Evolutionary conservation across 2,329 filamentous ascomycete genomes (phyloP).

Genomic region (Sporothrix brunneoviolacea): DNA sequence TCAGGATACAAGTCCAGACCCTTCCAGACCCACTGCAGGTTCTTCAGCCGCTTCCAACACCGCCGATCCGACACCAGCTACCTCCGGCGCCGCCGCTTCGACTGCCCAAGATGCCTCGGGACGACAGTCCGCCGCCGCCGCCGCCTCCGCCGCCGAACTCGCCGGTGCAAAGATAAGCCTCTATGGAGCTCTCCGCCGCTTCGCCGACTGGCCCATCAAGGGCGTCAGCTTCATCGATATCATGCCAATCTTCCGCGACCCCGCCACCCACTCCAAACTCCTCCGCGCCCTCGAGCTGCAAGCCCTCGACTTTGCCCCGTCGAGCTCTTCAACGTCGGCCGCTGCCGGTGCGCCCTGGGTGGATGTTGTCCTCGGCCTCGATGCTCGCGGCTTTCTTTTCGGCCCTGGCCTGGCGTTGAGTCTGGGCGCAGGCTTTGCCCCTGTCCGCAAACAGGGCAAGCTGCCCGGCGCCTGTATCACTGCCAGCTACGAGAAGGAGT

Average conservation of each 20-base stretch:
- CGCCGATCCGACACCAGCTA: constrained; percentile 21
- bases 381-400: constrained; percentile 92
- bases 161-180: constrained; percentile 64
- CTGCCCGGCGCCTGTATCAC: constrained; percentile 83
- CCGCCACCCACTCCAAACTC: constrained; percentile 65
- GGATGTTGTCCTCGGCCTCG: constrained; percentile 91
- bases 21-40: constrained; percentile 21
- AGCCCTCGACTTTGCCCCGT: constrained; percentile 50
- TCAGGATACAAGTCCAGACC: constrained; percentile 28
- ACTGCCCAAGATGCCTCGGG: constrained; percentile 53
- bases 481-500: constrained; percentile 88
- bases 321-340: constrained; percentile 16
- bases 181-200: constrained; percentile 69
- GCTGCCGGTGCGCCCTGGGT: constrained; percentile 48
- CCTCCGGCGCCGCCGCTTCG: constrained; percentile 27
- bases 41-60: constrained; percentile 19
- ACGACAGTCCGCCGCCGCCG: constrained; percentile 56
- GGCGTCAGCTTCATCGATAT: constrained; percentile 98
- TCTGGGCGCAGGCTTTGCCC: constrained; percentile 80
- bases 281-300: constrained; percentile 81
- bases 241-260: constrained; percentile 85
- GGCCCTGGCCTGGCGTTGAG: constrained; percentile 81
- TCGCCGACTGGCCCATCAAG: constrained; percentile 83
- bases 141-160: constrained; percentile 58
- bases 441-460: constrained; percentile 93